A percentile compares a stretch with the other conserved stretches of the same genome.
Evolutionary conservation across 176 grass and related monocot species (phyloP).

Genomic region (Cenchrus fungigraminus): DNA sequence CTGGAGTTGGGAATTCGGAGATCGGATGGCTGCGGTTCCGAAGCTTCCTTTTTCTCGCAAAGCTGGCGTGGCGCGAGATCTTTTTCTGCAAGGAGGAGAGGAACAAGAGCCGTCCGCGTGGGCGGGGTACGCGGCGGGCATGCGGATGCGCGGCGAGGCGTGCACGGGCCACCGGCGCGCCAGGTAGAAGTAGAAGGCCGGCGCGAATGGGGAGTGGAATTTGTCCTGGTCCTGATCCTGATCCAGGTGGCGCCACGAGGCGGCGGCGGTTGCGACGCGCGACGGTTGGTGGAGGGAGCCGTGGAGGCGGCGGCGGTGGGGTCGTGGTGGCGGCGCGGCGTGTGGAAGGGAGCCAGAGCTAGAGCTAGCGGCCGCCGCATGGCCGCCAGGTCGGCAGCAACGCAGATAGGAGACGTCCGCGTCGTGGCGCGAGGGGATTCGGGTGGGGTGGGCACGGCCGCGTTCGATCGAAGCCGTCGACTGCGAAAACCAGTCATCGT

Average conservation of each 20-base stretch:
- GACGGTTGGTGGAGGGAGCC: too few species aligned
- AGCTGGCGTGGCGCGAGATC: not conserved
- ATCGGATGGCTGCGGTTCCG: not conserved
- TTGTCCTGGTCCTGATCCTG: too few species aligned
- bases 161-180: not conserved
- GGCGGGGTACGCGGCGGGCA: not conserved
- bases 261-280: not conserved
- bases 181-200: not conserved
- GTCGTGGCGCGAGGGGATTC: slow-evolving; percentile 5
- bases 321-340: not conserved
- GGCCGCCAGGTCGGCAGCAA: slow-evolving; percentile 14
- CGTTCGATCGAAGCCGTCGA: too few species aligned
- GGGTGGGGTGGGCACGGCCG: too few species aligned
- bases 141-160: not conserved
- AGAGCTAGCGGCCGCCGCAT: not conserved
- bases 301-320: not conserved
- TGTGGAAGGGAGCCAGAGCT: not conserved
- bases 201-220: not conserved
- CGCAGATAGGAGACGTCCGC: not conserved
- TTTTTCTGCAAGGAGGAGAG: not conserved
- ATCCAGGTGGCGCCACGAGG: not conserved
- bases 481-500: too few species aligned
- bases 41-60: not conserved
- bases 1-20: not conserved
- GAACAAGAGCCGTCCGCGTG: not conserved